Conservation (phyloP, 345 rosid genomes). For the Turnera subulata region DNA sequence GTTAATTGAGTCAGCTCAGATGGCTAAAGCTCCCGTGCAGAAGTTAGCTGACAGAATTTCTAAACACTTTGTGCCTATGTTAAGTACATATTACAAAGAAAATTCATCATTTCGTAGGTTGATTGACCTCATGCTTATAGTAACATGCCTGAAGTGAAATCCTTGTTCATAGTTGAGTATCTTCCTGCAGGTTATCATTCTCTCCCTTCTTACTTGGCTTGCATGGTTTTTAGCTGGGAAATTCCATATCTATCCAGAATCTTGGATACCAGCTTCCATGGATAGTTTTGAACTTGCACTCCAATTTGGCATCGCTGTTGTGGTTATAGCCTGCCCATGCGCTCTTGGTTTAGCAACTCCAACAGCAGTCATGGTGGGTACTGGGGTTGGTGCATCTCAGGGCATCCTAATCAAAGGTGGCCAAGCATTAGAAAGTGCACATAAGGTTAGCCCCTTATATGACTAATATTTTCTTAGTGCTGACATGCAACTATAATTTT, state of each 20-base stretch:
- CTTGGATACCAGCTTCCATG: constrained; percentile 95
- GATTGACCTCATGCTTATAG: too few species aligned
- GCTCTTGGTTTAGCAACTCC: constrained; percentile 98
- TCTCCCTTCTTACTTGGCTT: constrained; percentile 83
- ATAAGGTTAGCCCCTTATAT: too few species aligned
- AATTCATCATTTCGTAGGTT: too few species aligned
- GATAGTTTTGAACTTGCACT: constrained; percentile 90
- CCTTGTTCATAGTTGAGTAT: not conserved
- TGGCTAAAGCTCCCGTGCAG: constrained; percentile 97
- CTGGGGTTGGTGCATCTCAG: constrained; percentile 97
- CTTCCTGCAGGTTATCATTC: constrained; percentile 56
- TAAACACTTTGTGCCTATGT: constrained; percentile 83
- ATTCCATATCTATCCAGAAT: constrained; percentile 64
- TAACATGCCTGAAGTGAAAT: too few species aligned
- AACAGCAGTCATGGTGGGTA: constrained; percentile 98
- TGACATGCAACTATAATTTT: too few species aligned
- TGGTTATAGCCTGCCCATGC: constrained; percentile 99
- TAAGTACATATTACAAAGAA: constrained; percentile 21
- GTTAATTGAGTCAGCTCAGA: constrained; percentile 89
- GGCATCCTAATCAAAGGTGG: constrained; percentile 96
- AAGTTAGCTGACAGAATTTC: constrained; percentile 90
- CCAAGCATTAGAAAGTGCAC: constrained; percentile 84
- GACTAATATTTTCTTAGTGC: too few species aligned
- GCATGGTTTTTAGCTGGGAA: constrained; percentile 87
- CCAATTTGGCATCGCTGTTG: constrained; percentile 96